Percentiles rank a stretch among this genome's conserved stretches.
These are phyloP conservation scores for Linum lewisii DNA, from an alignment of 345 rosid species.

Conservation along the genomic window DNA sequence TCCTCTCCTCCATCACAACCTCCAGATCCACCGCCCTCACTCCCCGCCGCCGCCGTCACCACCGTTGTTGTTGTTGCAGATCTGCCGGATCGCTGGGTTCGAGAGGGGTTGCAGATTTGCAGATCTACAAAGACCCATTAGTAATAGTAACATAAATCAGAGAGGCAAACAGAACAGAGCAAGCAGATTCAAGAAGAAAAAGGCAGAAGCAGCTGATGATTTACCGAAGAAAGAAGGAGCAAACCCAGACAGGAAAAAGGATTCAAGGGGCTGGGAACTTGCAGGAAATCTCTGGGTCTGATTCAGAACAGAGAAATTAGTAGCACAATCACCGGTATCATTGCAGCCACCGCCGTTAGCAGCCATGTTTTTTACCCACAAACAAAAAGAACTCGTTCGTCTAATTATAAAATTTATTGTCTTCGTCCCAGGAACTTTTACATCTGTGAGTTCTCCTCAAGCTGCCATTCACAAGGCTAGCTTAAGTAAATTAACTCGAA, in stretches of 20 bases:
- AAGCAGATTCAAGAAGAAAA: no score
- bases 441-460: conserved; percentile 5
- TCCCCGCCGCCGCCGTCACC: no score
- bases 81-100: no score
- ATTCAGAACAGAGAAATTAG: conserved; percentile 31
- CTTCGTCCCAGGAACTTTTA: neutral
- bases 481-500: conserved; percentile 3
- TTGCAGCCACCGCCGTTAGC: conserved; percentile 15
- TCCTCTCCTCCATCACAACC: no score
- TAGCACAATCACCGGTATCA: conserved; percentile 13
- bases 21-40: no score
- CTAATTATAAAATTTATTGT: no score
- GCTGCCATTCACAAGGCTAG: conserved; percentile 15
- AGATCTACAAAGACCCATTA: no score
- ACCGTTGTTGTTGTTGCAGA: no score
- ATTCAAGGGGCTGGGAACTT: conserved; percentile 29
- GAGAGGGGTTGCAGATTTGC: no score
- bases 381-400: neutral
- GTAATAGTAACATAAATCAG: no score
- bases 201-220: neutral
- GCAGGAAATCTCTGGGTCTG: conserved; percentile 29
- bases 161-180: no score
- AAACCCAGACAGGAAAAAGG: conserved; percentile 33
- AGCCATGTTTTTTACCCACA: conserved; percentile 26
- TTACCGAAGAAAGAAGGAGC: conserved; percentile 42